These are phyloP conservation scores for Eucalyptus dawsonii DNA, from an alignment of 345 rosid species.

Conservation along the genomic window DNA sequence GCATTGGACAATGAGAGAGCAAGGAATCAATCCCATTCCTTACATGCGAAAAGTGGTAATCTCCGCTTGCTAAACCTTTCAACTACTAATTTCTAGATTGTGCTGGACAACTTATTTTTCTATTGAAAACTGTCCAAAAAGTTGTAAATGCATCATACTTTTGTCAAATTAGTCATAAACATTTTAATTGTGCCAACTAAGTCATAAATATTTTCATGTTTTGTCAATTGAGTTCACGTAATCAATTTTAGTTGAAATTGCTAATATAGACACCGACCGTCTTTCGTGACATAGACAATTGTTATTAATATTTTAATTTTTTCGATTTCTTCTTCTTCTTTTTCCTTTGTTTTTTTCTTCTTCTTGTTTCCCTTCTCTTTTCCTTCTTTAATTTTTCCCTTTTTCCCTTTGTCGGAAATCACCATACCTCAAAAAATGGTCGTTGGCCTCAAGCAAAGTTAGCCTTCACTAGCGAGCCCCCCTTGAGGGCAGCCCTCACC, in stretches of 20 bases:
- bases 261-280: accelerated
- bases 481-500: no score
- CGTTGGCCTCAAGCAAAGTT: no score
- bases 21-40: conserved; percentile 1
- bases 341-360: no score
- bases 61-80: background rate
- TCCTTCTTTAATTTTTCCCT: background rate
- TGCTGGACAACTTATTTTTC: background rate
- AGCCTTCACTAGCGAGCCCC: no score
- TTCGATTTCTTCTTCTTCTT: no score
- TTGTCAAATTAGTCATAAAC: background rate
- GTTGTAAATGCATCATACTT: no score
- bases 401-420: background rate
- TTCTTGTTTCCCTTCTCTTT: no score
- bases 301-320: no score
- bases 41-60: background rate
- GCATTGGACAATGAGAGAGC: background rate
- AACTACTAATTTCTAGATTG: background rate
- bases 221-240: background rate
- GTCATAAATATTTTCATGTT: background rate
- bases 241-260: no score
- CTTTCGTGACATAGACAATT: background rate
- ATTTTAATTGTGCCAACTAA: accelerated
- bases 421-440: no score
- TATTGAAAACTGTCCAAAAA: accelerated